These are phyloP conservation scores for Globisporangium heterothallicum DNA, from an alignment of 352 stramenopile species.

Conservation along the genomic window DNA sequence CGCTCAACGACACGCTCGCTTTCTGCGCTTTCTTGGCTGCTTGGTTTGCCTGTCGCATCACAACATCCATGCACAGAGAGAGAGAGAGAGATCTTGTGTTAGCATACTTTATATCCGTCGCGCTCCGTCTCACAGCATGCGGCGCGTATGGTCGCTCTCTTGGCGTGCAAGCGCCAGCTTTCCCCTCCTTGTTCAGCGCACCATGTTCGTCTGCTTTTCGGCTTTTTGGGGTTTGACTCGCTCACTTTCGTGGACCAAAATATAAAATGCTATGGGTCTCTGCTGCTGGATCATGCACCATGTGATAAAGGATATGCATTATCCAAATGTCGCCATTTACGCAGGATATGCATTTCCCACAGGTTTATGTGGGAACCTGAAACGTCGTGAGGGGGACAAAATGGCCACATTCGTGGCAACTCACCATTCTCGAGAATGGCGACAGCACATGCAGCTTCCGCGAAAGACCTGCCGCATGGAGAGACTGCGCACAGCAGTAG, in stretches of 20 bases:
- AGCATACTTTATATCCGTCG: too few species aligned
- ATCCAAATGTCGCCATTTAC: background rate
- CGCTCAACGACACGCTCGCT: slow-evolving; percentile 59
- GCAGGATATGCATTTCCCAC: background rate
- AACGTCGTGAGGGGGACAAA: background rate
- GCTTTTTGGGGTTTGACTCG: background rate
- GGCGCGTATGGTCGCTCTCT: background rate
- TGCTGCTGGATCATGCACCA: too few species aligned
- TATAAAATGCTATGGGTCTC: slow-evolving; percentile 2
- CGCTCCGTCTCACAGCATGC: too few species aligned
- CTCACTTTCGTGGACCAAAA: too few species aligned
- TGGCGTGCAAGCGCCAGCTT: too few species aligned
- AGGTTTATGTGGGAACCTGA: background rate
- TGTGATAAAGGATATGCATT: too few species aligned
- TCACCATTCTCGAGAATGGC: background rate
- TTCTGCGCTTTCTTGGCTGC: slow-evolving; percentile 81
- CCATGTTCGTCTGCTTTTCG: slow-evolving; percentile 1
- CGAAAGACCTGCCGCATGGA: background rate
- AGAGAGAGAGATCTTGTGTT: too few species aligned
- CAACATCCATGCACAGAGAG: background rate
- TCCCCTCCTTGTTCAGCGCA: background rate
- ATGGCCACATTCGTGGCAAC: background rate
- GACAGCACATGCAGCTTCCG: background rate
- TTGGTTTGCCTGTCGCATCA: slow-evolving; percentile 65
- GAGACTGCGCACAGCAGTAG: background rate